These are phyloP conservation scores for Fusarium protoensiforme DNA, from an alignment of 2,329 filamentous ascomycete genomes.

Conservation along the genomic window DNA sequence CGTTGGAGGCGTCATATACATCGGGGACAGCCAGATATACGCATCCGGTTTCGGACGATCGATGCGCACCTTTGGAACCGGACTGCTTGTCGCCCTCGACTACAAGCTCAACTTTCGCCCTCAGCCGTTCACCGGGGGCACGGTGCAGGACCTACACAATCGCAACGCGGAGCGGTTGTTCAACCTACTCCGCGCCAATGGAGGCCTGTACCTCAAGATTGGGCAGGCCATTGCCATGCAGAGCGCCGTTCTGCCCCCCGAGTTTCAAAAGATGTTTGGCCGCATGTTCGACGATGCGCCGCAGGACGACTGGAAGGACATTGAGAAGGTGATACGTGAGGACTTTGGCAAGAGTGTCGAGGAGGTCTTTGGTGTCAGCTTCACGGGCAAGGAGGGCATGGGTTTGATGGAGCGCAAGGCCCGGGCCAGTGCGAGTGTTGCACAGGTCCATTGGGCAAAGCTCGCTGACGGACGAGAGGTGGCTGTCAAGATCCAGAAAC, in stretches of 20 bases:
- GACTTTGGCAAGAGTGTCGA: slow-evolving; percentile 90
- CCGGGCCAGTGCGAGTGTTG: slow-evolving; percentile 87
- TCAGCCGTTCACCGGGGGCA: slow-evolving; percentile 77
- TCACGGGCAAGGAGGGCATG: slow-evolving; percentile 75
- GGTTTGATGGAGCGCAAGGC: slow-evolving; percentile 71
- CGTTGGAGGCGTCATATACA: slow-evolving; percentile 71
- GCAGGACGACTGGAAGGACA: slow-evolving; percentile 87
- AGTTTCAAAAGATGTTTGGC: slow-evolving; percentile 96
- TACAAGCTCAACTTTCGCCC: slow-evolving; percentile 97
- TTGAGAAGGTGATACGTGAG: slow-evolving; percentile 85
- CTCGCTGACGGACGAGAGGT: slow-evolving; percentile 89
- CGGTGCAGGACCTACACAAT: slow-evolving; percentile 80
- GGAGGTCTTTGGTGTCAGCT: slow-evolving; percentile 93
- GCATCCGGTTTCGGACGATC: slow-evolving; percentile 83
- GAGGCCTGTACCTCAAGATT: slow-evolving; percentile 95
- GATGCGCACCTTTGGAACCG: slow-evolving; percentile 82
- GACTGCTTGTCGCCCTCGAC: slow-evolving; percentile 84
- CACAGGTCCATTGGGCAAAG: slow-evolving; percentile 95
- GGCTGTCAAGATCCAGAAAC: slow-evolving; percentile 96
- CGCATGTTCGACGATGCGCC: slow-evolving; percentile 98
- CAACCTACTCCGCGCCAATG: slow-evolving; percentile 84
- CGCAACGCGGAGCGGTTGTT: slow-evolving; percentile 88
- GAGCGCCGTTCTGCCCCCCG: slow-evolving; percentile 89
- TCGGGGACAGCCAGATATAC: slow-evolving; percentile 79
- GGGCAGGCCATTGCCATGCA: slow-evolving; percentile 99